These are phyloP conservation scores for Nakazawaea sp. DNA, from an alignment of 805 yeast genomes.

Conservation along the genomic window DNA sequence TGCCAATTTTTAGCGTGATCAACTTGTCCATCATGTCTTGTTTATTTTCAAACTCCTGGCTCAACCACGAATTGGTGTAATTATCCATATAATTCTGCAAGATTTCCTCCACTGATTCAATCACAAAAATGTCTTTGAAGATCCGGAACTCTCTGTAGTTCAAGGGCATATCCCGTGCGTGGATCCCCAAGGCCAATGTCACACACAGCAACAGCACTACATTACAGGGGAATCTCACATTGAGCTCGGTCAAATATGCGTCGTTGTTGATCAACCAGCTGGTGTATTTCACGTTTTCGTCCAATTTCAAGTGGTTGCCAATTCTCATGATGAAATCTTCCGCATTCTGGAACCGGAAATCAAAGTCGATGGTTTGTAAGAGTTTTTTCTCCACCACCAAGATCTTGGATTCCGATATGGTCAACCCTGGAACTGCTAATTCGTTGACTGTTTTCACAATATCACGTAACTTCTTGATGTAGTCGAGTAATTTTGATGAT, in stretches of 20 bases:
- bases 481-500: constrained; percentile 77
- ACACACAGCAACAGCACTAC: constrained; percentile 65
- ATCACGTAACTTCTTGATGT: constrained; percentile 67
- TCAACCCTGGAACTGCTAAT: constrained; percentile 29
- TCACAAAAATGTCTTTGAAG: constrained; percentile 6
- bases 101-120: constrained; percentile 15
- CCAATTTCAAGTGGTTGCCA: constrained; percentile 24
- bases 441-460: constrained; percentile 45
- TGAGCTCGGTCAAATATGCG: constrained; percentile 59
- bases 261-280: constrained; percentile 81
- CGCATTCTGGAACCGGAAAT: constrained; percentile 61
- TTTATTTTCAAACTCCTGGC: constrained; percentile 1
- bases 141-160: constrained; percentile 6
- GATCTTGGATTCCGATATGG: constrained; percentile 44
- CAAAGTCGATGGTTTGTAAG: constrained; percentile 73
- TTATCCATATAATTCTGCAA: constrained; percentile 25
- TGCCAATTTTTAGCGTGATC: constrained; percentile 23
- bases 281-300: constrained; percentile 40
- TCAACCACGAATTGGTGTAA: constrained; percentile 18
- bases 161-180: constrained; percentile 13
- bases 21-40: constrained; percentile 20
- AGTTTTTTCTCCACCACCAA: constrained; percentile 62
- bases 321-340: constrained; percentile 62
- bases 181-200: constrained; percentile 39
- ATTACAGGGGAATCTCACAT: constrained; percentile 68